Base-by-base conservation (phyloP, 805 yeast species). In the Candida methanosorbosa region DNA sequence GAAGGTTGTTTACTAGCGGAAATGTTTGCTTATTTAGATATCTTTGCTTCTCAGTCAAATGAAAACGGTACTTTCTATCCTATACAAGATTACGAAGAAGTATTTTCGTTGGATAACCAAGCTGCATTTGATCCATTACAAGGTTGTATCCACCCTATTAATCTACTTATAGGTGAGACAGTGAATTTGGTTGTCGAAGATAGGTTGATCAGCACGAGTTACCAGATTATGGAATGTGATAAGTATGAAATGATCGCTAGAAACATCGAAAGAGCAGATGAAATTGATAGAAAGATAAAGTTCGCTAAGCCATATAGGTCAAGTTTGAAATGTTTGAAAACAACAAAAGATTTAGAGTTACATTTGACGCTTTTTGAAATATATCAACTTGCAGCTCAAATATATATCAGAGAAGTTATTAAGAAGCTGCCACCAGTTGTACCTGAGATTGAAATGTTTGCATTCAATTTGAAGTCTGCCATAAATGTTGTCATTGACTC, bases 21-120 rank as follows among this genome's bases (percentile, higher is more conserved):
- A 17, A 62, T 57, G 40, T 60, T 64, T 42, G 64, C 61, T 19
- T 63, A 55, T 44, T 61, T 61, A 39, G 70, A 65, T 38, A 56
- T 65, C 11, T 43, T 62, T 44, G 59, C 65, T 5, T 55, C 64
- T 3, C 57, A 52, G 26, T 55, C 69, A 2, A 50, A 61, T 32
- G 46, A 50, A 24, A 48, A 50, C 27, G 69, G 70, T 6, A 62
- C 70, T 0, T 47, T 52, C 27, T 58, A 57, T 38, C 54, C 57
- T 3, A 52, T 63, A 37, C 36, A 39, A 17, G 56, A 50, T 34
- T 64, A 63, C 37, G 46, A 52, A 27, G 51, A 46, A 17, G 37
- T 61, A 23, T 60, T 41, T 43, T 41, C 32, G 17, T 42, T 15
- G 16, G 41, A 39, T 26, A 35, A 40, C 20, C 16, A 41, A 5